These are phyloP conservation scores for Aspergillus funiculosus DNA, from an alignment of 495 filamentous ascomycete species.

Conservation along the genomic window DNA sequence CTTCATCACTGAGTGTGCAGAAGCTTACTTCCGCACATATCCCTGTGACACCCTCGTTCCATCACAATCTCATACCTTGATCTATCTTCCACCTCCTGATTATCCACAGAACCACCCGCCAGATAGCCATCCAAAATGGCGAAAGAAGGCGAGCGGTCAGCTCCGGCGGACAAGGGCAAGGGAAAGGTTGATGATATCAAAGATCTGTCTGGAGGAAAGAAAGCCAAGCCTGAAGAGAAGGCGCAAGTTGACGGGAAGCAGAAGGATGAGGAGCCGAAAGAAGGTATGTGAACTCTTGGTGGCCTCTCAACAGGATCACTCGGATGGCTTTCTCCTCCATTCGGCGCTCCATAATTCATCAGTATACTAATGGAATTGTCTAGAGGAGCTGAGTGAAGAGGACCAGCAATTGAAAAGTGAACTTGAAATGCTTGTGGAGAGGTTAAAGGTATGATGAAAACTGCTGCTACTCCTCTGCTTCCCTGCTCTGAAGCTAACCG, in stretches of 20 bases:
- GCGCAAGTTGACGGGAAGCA: conserved; percentile 66
- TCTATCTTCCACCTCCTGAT: too few relatives aligned
- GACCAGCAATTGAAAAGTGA: conserved; percentile 97
- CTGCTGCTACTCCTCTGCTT: neutral
- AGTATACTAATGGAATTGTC: conserved; percentile 14
- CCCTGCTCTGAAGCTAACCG: conserved; percentile 24
- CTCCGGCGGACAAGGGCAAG: conserved; percentile 88
- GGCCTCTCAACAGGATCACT: neutral
- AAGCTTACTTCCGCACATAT: conserved; percentile 16
- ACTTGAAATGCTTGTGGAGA: conserved; percentile 96
- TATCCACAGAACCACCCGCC: conserved; percentile 22
- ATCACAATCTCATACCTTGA: too few relatives aligned
- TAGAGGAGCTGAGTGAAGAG: conserved; percentile 92
- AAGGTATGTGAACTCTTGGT: conserved; percentile 40
- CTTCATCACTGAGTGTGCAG: conserved; percentile 29
- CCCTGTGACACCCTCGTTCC: conserved; percentile 11
- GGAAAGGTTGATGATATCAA: conserved; percentile 70
- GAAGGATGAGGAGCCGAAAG: conserved; percentile 58
- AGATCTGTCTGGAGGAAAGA: conserved; percentile 53
- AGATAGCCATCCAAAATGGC: conserved; percentile 61
- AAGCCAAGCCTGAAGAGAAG: conserved; percentile 63
- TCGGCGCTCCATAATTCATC: neutral
- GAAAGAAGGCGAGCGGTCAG: conserved; percentile 82
- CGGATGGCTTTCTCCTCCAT: neutral
- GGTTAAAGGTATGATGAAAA: conserved; percentile 67